phyloP scores from a whole-genome alignment of 306 rosid genomes.

The Begonia masoniana region DNA sequence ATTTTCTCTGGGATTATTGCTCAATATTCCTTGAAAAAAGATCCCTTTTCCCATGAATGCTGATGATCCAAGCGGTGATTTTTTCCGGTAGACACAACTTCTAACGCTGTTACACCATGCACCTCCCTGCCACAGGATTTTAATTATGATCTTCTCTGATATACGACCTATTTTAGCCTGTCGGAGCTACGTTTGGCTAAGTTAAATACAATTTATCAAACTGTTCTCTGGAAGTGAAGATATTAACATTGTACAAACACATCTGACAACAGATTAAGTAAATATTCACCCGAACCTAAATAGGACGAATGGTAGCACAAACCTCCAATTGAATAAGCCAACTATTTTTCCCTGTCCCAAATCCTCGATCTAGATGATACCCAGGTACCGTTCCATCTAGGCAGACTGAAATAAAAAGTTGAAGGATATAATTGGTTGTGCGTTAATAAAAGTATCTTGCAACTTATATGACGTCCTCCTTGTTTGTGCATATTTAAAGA shows the following conservation, averaged over 20 bases:
- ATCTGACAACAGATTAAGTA: too few relatives aligned
- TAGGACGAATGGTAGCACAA: constrained; percentile 11
- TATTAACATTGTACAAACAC: too few relatives aligned
- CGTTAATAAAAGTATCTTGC: too few relatives aligned
- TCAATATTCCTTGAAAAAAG: constrained; percentile 67
- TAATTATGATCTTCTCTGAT: too few relatives aligned
- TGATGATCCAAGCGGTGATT: constrained; percentile 62
- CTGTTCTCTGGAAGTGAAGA: too few relatives aligned
- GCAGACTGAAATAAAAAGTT: constrained; percentile 35
- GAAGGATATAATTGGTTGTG: too few relatives aligned
- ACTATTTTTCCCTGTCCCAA: constrained; percentile 71
- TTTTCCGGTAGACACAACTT: constrained; percentile 75
- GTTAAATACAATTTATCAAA: too few relatives aligned
- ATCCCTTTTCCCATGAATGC: constrained; percentile 67
- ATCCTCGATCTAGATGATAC: constrained; percentile 74
- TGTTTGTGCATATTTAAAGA: too few relatives aligned
- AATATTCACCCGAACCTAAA: too few relatives aligned
- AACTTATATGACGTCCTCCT: too few relatives aligned
- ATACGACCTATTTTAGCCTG: too few relatives aligned
- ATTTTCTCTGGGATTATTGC: constrained; percentile 60
- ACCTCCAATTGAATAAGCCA: constrained; percentile 99
- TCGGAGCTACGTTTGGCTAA: too few relatives aligned
- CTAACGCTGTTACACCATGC: constrained; percentile 85
- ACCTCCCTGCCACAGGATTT: constrained; percentile 67
- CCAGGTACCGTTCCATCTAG: constrained; percentile 94